Conservation (phyloP, 441 rosid species). For the Eutrema salsugineum region DNA sequence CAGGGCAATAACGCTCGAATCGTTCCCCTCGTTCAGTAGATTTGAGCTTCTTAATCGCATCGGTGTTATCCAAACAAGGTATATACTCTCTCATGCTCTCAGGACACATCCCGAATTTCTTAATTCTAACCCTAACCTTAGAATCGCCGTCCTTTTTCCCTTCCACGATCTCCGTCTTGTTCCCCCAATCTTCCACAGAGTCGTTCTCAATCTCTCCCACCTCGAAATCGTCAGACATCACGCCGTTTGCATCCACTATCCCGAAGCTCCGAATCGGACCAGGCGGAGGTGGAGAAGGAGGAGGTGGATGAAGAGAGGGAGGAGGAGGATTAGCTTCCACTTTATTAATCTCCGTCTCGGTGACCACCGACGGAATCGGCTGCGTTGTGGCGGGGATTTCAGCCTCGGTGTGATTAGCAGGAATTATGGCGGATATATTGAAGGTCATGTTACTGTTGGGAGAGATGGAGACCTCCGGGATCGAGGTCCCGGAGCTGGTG, state of each 20-base stretch:
- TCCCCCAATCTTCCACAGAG: conserved; percentile 60
- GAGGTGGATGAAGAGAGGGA: not conserved
- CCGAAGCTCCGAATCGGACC: conserved; percentile 50
- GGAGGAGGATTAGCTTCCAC: conserved; percentile 23
- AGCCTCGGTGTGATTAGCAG: conserved; percentile 18
- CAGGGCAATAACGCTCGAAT: conserved; percentile 94
- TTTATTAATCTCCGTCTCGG: conserved; percentile 4
- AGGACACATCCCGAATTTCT: conserved; percentile 52
- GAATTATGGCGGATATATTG: conserved; percentile 42
- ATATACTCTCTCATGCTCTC: conserved; percentile 81
- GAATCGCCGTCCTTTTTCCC: conserved; percentile 20
- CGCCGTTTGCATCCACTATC: conserved; percentile 78
- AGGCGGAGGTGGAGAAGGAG: conserved; percentile 36
- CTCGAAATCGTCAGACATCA: conserved; percentile 79
- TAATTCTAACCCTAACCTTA: conserved; percentile 32
- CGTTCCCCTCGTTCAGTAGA: conserved; percentile 74
- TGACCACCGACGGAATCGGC: conserved; percentile 20
- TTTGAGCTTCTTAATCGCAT: conserved; percentile 63
- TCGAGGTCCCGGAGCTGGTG: conserved; percentile 22
- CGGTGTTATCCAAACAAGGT: conserved; percentile 87
- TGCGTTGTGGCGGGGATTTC: conserved; percentile 11
- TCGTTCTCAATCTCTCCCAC: conserved; percentile 75
- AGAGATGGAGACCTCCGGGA: conserved; percentile 46
- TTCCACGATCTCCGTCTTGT: conserved; percentile 38
- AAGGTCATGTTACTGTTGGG: conserved; percentile 53